Percentiles rank a stretch among this genome's conserved stretches.
Conservation (phyloP, 768 basidiomycete species). For the Butyriboletus loyo region DNA sequence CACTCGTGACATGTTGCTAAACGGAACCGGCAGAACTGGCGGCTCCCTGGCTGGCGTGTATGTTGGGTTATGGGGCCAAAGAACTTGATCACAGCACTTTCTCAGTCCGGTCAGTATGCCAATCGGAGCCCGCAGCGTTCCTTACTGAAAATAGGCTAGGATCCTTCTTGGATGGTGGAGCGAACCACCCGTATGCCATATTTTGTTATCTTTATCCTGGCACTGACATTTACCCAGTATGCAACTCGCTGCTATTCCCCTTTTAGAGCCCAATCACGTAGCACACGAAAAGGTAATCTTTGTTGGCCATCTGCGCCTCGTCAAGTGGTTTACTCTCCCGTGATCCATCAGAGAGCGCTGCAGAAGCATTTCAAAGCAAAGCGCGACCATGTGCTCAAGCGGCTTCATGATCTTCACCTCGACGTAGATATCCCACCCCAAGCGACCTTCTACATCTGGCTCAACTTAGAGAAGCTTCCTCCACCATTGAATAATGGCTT, state of each 20-base stretch:
- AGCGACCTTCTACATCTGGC: conserved; percentile 94
- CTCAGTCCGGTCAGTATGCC: conserved; percentile 65
- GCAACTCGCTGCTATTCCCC: conserved; percentile 83
- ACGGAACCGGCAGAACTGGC: conserved; percentile 68
- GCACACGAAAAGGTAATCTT: conserved; percentile 57
- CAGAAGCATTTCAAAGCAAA: conserved; percentile 91
- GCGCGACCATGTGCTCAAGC: conserved; percentile 81
- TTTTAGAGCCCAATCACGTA: conserved; percentile 72
- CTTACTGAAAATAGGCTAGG: conserved; percentile 35
- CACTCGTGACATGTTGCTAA: neutral
- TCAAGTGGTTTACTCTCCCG: neutral
- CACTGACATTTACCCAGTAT: conserved; percentile 42
- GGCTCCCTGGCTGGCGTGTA: conserved; percentile 91
- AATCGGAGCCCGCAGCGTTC: neutral
- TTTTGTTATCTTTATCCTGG: neutral
- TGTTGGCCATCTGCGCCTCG: neutral
- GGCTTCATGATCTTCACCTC: conserved; percentile 76
- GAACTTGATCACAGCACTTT: conserved; percentile 82
- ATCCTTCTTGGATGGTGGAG: conserved; percentile 93
- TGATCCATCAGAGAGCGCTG: conserved; percentile 56
- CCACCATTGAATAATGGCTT: conserved; percentile 85
- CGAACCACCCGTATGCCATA: conserved; percentile 77
- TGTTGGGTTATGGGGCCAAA: conserved; percentile 94
- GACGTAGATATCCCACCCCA: conserved; percentile 73
- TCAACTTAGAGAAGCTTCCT: conserved; percentile 77